phyloP scores from a whole-genome alignment of 192 early-diverging fungal genomes.

The Chytriomyces confervae region DNA sequence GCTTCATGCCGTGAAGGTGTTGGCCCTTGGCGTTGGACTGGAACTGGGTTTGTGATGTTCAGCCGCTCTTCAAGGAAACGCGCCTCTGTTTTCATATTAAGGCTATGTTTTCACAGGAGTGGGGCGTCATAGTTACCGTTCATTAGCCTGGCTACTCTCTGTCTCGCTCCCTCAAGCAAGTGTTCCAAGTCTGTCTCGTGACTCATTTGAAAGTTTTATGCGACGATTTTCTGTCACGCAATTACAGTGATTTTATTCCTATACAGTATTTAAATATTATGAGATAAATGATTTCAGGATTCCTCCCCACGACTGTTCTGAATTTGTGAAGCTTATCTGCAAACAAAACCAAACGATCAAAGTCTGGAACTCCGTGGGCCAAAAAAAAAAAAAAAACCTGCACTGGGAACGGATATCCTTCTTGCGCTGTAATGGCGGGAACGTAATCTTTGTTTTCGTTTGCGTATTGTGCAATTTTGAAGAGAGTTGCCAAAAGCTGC shows the following conservation, averaged over 20 bases:
- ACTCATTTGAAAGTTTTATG: too few species aligned
- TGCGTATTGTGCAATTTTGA: slow-evolving; percentile 40
- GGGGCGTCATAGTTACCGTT: background rate
- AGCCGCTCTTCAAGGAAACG: slow-evolving; percentile 17
- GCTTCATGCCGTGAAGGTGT: background rate
- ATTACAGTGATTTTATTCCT: too few species aligned
- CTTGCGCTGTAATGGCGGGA: slow-evolving; percentile 47
- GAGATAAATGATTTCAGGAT: background rate
- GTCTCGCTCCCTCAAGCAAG: slow-evolving; percentile 14
- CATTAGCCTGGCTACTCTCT: slow-evolving; percentile 17
- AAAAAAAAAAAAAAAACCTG: slow-evolving; percentile 20
- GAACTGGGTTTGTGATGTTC: slow-evolving; percentile 18
- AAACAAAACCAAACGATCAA: background rate
- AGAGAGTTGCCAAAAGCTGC: slow-evolving; percentile 34
- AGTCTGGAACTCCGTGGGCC: background rate
- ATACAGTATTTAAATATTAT: too few species aligned
- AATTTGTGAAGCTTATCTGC: slow-evolving; percentile 12
- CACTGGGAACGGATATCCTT: slow-evolving; percentile 51
- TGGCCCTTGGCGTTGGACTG: slow-evolving; percentile 1
- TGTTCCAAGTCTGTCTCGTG: slow-evolving; percentile 19
- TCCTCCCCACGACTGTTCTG: slow-evolving; percentile 16
- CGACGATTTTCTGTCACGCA: too few species aligned
- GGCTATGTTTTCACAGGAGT: background rate
- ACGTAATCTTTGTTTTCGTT: slow-evolving; percentile 56
- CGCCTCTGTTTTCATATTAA: slow-evolving; percentile 7